Base-by-base conservation (phyloP, 2,329 filamentous ascomycete species). In the Colletotrichum cordylinicola region DNA sequence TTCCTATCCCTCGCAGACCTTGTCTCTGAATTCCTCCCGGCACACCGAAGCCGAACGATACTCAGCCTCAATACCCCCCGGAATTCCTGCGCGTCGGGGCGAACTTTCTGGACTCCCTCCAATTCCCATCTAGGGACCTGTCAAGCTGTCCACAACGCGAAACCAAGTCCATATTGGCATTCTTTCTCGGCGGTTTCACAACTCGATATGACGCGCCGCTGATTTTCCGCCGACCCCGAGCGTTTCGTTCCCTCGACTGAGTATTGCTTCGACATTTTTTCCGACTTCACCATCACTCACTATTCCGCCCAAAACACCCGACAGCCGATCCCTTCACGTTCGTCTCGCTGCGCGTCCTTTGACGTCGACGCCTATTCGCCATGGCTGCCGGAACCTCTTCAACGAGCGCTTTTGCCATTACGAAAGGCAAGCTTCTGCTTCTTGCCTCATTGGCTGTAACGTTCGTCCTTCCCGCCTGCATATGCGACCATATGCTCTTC, bases 381-480 rank as follows among this genome's bases (percentile, higher is more conserved):
- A 80, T 80, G 79, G 56, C 74, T 48, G 64, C 65, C 70, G 65
- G 75, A 70, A 61, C 65, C 43, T 66, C 33, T 21, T 62, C 73
- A n/a, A 35, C 66, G 33, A 70, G 76, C 77, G 35, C 79, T 9
- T 81, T 84, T 60, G 79, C 79, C 78, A 70, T 85, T 60, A 86
- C 84, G 61, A 85, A 82, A 74, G 71, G 76, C 31, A 84, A 83
- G 73, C 52, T 87, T 21, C 75, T 87, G 10, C 18, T 86, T 55
- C 72, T 81, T 6, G 56, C 83, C 10, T 86, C 84, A 10, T 77
- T 88, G 29, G 74, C 79, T 31, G 77, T 87, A 43, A 87, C 84
- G 86, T 87, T 82, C 70, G 85, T 79, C 4, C 35, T 64, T 15
- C 43, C 39, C 29, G 10, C n/a, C 66, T 12, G 33, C 24, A 62